Conservation (phyloP, 495 filamentous ascomycete species). For the Daldinia bambusicola region DNA sequence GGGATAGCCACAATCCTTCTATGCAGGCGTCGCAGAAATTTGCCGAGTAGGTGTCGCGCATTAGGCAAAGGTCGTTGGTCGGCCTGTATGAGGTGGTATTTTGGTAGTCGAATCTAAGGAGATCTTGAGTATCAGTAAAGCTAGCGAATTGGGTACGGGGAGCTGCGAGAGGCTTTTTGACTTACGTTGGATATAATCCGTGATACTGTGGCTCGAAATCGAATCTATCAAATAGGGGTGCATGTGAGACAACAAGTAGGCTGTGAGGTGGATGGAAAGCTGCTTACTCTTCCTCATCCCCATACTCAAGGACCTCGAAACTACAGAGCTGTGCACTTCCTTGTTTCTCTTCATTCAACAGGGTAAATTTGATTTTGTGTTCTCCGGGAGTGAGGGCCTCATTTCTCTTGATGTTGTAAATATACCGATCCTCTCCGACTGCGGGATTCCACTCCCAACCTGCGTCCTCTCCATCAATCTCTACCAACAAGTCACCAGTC, state of each 20-base stretch:
- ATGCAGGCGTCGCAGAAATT: constrained; percentile 43
- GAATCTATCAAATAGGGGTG: constrained; percentile 22
- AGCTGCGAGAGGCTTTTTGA: neutral
- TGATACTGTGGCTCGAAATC: constrained; percentile 35
- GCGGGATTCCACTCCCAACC: constrained; percentile 42
- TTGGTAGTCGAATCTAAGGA: constrained; percentile 29
- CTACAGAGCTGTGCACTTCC: constrained; percentile 45
- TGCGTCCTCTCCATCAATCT: constrained; percentile 40
- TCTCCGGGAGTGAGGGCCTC: constrained; percentile 32
- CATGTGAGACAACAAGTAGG: neutral
- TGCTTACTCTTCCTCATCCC: constrained; percentile 34
- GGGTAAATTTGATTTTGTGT: constrained; percentile 36
- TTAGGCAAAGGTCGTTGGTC: constrained; percentile 40
- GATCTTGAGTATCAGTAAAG: neutral
- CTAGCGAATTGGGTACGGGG: neutral
- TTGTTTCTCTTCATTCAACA: constrained; percentile 36
- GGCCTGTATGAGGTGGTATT: constrained; percentile 43
- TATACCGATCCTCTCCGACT: constrained; percentile 42
- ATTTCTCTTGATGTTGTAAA: constrained; percentile 42
- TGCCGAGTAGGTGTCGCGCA: constrained; percentile 37
- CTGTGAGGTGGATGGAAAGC: neutral
- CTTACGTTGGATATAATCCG: constrained; percentile 46
- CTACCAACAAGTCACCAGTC: constrained; percentile 38
- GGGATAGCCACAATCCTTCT: constrained; percentile 42
- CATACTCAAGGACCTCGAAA: constrained; percentile 45